Evolutionary conservation across 768 basidiomycete genomes (phyloP).

Genomic region (Auriscalpium orientale): DNA sequence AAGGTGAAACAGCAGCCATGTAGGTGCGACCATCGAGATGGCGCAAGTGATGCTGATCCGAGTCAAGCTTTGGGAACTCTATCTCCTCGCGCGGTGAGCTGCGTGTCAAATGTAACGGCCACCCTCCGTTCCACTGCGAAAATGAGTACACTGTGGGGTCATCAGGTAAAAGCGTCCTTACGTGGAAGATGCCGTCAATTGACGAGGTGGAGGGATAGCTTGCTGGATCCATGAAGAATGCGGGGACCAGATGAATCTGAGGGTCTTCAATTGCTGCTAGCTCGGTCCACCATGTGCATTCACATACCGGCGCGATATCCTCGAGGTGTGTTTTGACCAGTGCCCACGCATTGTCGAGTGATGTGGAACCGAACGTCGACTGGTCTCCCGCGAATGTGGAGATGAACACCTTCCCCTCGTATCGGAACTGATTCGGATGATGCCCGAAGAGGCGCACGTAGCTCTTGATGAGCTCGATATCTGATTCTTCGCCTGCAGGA

Average conservation of each 20-base stretch:
- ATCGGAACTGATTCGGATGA: conserved; percentile 26
- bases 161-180: conserved; percentile 3
- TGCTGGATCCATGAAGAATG: conserved; percentile 23
- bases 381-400: conserved; percentile 33
- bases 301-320: conserved; percentile 23
- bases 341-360: conserved; percentile 21
- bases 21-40: conserved; percentile 31
- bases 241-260: conserved; percentile 25
- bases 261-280: neutral
- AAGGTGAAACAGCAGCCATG: conserved; percentile 58
- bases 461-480: conserved; percentile 14
- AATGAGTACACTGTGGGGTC: neutral
- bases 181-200: conserved; percentile 36
- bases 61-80: conserved; percentile 22
- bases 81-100: conserved; percentile 18
- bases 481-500: conserved; percentile 7
- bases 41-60: conserved; percentile 51
- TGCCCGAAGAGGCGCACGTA: conserved; percentile 22
- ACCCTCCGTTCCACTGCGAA: conserved; percentile 25
- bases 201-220: conserved; percentile 27
- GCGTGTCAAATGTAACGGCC: conserved; percentile 37
- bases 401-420: conserved; percentile 24
- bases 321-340: conserved; percentile 20
- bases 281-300: neutral
- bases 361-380: conserved; percentile 24